Base-by-base conservation (phyloP, 2,329 filamentous ascomycete genomes). In the Aspergillus quadricinctus region DNA sequence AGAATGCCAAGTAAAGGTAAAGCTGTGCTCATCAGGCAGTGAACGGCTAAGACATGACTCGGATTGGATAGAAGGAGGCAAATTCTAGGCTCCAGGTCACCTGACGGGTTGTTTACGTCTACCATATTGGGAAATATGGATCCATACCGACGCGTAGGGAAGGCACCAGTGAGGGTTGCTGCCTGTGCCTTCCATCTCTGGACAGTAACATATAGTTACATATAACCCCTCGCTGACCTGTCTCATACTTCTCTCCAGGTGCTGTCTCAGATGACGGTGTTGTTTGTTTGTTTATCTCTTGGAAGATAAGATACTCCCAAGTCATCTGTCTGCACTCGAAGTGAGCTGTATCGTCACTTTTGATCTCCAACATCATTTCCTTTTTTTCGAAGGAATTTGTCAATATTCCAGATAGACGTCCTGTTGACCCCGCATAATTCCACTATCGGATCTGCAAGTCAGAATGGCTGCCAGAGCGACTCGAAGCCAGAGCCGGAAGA, bases 401-500 rank as follows among this genome's bases (percentile, higher is more conserved):
- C n/a, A 23, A 23, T n/a, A 21, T 8, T 11, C 23, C 7, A 23
- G n/a, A 45, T 45, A 19, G 3, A 17, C 43, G 10, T 14, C 43
- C 21, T 27, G 19, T 27, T 11, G 14, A 14, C 10, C 10, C 27
- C 11, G 10, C 23, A 45, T 11, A 8, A 46, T 17, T 23, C 3
- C 6, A 17, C 5, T 23, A 14, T 46, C 11, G 21, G 14, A 46
- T 21, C 23, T 25, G 10, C 21, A 23, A 27, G 11, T 21, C n/a
- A 53, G 46, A 21, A 67, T 67, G 64, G 58, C 61, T 31, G 57
- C 56, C 19, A 60, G 59, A 61, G 57, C 58, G 17, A 57, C 59
- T 17, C 55, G 55, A 25, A 62, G 59, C 40, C 66, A 67, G 49
- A 58, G 65, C 40, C 59, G 60, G 49, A 66, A 55, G 48, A 65